Evolutionary conservation across 768 basidiomycete genomes (phyloP), one percentile per base, ranked within the genome.

Genomic region (Podaxis sp.): DNA sequence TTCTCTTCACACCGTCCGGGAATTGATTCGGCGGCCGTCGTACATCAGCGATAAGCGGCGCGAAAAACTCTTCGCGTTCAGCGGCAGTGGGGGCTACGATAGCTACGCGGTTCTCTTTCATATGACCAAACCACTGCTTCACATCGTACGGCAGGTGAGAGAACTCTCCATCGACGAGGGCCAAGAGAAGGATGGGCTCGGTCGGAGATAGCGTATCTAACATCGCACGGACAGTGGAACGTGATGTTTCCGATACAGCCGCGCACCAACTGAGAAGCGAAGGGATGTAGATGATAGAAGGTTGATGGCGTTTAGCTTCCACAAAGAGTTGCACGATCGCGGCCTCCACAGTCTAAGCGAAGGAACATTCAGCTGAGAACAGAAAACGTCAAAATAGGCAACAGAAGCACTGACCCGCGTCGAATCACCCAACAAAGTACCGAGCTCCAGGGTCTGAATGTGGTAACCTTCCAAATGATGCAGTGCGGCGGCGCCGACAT

Each of bases 401-500:
- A 12, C 24, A 17, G 33, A 30, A 28, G 51, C 13, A 78, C 91
- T 71, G 64, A 96, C 96, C 71, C 95, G 78, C 0, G 93, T 87
- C 0, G 95, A 91, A 72, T 99, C 96, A 44, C 91, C 84, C 77
- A 99, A 82, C 48, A 99, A 76, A 0, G 87, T 87, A 10, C 93
- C 97, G 17, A 99, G 80, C 71, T 99, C 97, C 57, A 99, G 81
- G 68, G 86, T 95, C 74, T 99, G 97, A 0, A 98, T 84, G 71
- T 98, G 93, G 73, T 92, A 97, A 0, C 97, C 96, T 77, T 99
- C 97, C 20, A 99, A 77, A 72, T 96, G 89, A 77, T 99, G 95
- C 37, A 99, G 75, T 4, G 92, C 87, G 0, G 96, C 97, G 1
- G 95, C 88, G 41, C 93, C 96, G 63, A 99, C 78, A 69, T 93